Evolutionary conservation across 352 stramenopile genomes (phyloP).

Genomic region (Pythium insidiosum): DNA sequence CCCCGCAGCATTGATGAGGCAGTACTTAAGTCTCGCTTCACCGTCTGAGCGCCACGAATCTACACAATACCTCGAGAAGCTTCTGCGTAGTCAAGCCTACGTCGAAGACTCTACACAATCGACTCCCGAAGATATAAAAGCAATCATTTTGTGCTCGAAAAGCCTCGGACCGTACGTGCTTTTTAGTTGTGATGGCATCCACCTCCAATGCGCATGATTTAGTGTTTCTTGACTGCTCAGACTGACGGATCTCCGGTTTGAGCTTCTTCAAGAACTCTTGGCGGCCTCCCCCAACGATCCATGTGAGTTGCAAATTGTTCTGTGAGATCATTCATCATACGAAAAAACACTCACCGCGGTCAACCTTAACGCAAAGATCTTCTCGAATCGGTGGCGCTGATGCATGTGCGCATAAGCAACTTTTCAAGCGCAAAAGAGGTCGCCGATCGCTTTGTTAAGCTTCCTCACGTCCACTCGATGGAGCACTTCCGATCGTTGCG

Average conservation of each 20-base stretch:
- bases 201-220: background rate
- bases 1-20: conserved; percentile 5
- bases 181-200: background rate
- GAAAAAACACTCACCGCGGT: no score
- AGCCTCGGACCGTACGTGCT: conserved; percentile 12
- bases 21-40: conserved; percentile 8
- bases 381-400: conserved; percentile 6
- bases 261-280: conserved; percentile 14
- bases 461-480: conserved; percentile 13
- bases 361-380: background rate
- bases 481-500: no score
- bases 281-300: conserved; percentile 7
- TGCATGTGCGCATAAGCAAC: conserved; percentile 11
- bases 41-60: conserved; percentile 3
- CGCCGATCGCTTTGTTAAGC: conserved; percentile 10
- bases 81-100: conserved; percentile 10
- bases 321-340: background rate
- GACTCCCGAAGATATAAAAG: conserved; percentile 8
- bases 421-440: conserved; percentile 4
- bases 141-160: conserved; percentile 6
- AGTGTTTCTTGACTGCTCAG: background rate
- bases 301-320: conserved; percentile 3
- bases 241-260: conserved; percentile 14
- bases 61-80: conserved; percentile 3
- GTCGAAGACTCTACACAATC: conserved; percentile 10